Evolutionary conservation across 495 filamentous ascomycete species (phyloP).

Genomic region (Penicillium canescens): DNA sequence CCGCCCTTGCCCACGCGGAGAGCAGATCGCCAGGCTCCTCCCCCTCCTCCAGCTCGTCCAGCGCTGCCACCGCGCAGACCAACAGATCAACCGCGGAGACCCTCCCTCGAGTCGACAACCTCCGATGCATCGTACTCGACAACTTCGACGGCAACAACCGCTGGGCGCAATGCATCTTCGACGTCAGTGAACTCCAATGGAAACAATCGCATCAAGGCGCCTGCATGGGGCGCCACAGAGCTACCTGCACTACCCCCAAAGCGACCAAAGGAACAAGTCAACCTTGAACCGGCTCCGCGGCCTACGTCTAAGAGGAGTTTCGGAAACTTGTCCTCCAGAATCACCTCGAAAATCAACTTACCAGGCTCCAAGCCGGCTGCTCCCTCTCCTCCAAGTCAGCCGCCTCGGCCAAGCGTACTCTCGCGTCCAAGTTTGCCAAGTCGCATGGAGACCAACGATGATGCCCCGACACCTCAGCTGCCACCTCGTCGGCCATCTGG

Average conservation of each 20-base stretch:
- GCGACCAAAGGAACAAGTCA: slow-evolving; percentile 24
- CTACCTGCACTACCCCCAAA: slow-evolving; percentile 48
- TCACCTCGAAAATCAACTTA: slow-evolving; percentile 22
- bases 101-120: slow-evolving; percentile 36
- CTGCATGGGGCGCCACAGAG: slow-evolving; percentile 45
- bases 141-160: slow-evolving; percentile 35
- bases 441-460: slow-evolving; percentile 1
- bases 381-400: slow-evolving; percentile 11
- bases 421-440: slow-evolving; percentile 13
- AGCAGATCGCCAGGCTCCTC: slow-evolving; percentile 37
- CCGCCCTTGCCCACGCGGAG: slow-evolving; percentile 55
- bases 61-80: slow-evolving; percentile 40
- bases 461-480: slow-evolving; percentile 22
- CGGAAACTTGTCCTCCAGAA: slow-evolving; percentile 16
- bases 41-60: slow-evolving; percentile 43
- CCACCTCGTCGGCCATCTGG: slow-evolving; percentile 34
- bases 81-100: slow-evolving; percentile 30
- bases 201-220: slow-evolving; percentile 35
- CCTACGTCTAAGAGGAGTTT: slow-evolving; percentile 21
- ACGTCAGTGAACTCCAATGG: slow-evolving; percentile 34
- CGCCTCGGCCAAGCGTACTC: slow-evolving; percentile 9
- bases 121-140: slow-evolving; percentile 42
- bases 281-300: slow-evolving; percentile 20
- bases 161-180: slow-evolving; percentile 29
- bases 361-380: slow-evolving; percentile 15